These are phyloP conservation scores for Aspergillus niger DNA, from an alignment of 2,329 filamentous ascomycete genomes.

Conservation along the genomic window DNA sequence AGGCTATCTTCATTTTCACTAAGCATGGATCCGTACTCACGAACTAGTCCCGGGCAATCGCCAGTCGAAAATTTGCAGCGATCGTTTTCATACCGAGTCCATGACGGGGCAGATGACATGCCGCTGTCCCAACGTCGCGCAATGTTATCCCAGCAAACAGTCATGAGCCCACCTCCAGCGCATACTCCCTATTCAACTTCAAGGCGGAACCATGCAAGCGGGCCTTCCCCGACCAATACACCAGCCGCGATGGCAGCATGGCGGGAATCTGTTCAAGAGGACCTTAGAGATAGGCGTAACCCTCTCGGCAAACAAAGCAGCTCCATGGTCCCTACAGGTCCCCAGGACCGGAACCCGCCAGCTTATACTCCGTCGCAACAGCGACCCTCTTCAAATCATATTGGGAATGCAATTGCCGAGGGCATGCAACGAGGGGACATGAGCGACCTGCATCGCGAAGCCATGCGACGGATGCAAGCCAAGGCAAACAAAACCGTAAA, in stretches of 20 bases:
- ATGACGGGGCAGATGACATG: slow-evolving; percentile 63
- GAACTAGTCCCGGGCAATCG: slow-evolving; percentile 26
- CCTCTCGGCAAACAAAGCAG: slow-evolving; percentile 32
- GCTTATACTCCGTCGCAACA: slow-evolving; percentile 56
- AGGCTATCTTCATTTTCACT: slow-evolving; percentile 41
- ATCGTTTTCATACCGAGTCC: slow-evolving; percentile 24
- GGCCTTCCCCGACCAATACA: slow-evolving; percentile 22
- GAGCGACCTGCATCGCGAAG: slow-evolving; percentile 74
- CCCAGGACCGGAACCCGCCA: slow-evolving; percentile 52
- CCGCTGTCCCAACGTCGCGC: slow-evolving; percentile 69
- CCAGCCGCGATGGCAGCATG: slow-evolving; percentile 67
- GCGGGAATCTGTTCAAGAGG: slow-evolving; percentile 65
- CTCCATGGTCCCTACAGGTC: slow-evolving; percentile 3
- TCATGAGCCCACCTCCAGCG: slow-evolving; percentile 54
- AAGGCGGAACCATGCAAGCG: slow-evolving; percentile 14
- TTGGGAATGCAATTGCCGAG: slow-evolving; percentile 68
- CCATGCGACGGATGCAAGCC: slow-evolving; percentile 76
- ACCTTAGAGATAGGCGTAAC: slow-evolving; percentile 51
- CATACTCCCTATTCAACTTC: slow-evolving; percentile 36
- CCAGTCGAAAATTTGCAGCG: slow-evolving; percentile 7
- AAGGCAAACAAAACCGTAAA: slow-evolving; percentile 48
- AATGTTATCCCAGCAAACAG: slow-evolving; percentile 60
- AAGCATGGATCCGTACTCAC: slow-evolving; percentile 33
- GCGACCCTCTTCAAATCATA: slow-evolving; percentile 53
- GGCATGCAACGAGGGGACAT: slow-evolving; percentile 76